phyloP scores from a whole-genome alignment of 768 basidiomycete species.

The Calocybe cyanea region DNA sequence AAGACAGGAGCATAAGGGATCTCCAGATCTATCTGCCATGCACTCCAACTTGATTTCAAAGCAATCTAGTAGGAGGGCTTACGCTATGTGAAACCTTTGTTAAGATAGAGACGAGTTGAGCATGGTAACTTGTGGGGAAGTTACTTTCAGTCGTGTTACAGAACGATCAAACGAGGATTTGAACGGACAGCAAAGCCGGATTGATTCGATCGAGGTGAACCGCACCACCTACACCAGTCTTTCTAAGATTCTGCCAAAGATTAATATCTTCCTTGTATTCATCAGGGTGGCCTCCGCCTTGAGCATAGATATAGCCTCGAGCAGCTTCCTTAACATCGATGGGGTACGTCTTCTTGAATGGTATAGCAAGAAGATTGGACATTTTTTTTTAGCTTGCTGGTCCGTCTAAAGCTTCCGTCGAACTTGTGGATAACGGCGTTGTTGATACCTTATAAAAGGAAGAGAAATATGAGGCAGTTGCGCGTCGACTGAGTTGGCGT shows the following conservation, averaged over 20 bases:
- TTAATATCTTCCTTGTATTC: slow-evolving; percentile 77
- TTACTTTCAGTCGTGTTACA: slow-evolving; percentile 7
- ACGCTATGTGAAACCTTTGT: slow-evolving; percentile 85
- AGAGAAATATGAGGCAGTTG: too few species aligned
- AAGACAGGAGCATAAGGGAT: slow-evolving; percentile 77
- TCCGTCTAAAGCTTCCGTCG: background rate
- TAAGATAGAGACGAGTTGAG: slow-evolving; percentile 79
- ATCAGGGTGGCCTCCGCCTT: slow-evolving; percentile 77
- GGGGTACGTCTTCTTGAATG: slow-evolving; percentile 67
- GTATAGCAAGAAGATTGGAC: slow-evolving; percentile 75
- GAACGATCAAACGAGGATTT: background rate
- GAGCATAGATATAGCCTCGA: slow-evolving; percentile 62
- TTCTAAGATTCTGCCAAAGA: slow-evolving; percentile 64
- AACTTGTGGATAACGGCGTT: too few species aligned
- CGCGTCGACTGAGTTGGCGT: too few species aligned
- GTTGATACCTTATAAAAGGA: too few species aligned
- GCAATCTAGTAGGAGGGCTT: slow-evolving; percentile 15
- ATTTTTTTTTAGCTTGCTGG: slow-evolving; percentile 44
- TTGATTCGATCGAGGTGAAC: slow-evolving; percentile 57
- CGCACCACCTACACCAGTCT: slow-evolving; percentile 43
- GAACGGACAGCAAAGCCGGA: slow-evolving; percentile 53
- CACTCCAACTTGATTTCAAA: background rate
- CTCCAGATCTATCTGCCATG: slow-evolving; percentile 58
- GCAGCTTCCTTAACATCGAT: slow-evolving; percentile 52
- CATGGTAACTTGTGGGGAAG: slow-evolving; percentile 68